Conservation (phyloP, 148 eudicot species). For the Pharnaceum exiguum region DNA sequence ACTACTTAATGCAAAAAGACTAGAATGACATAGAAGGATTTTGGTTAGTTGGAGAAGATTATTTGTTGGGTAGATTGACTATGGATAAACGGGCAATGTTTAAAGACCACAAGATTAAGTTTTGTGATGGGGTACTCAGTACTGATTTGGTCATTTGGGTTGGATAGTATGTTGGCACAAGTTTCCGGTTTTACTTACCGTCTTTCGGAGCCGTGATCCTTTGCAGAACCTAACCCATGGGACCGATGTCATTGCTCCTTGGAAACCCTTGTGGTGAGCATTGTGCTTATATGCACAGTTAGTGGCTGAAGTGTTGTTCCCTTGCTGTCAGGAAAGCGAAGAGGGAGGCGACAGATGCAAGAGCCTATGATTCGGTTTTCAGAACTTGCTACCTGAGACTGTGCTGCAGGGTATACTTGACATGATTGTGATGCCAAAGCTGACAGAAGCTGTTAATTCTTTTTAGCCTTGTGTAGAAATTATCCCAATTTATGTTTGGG, state of each 20-base stretch:
- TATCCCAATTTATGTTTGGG: conserved; percentile 79
- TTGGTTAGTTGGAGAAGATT: too few relatives aligned
- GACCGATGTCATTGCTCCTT: conserved; percentile 38
- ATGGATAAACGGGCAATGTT: too few relatives aligned
- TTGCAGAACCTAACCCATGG: conserved; percentile 71
- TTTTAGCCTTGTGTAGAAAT: conserved; percentile 88
- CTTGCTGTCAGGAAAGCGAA: conserved; percentile 84
- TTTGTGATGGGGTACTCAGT: too few relatives aligned
- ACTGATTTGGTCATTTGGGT: too few relatives aligned
- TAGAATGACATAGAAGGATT: too few relatives aligned
- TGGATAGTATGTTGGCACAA: too few relatives aligned
- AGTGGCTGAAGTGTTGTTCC: conserved; percentile 80
- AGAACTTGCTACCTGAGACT: conserved; percentile 58
- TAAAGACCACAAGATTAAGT: too few relatives aligned
- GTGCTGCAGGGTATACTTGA: conserved; percentile 66
- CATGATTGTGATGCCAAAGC: conserved; percentile 65
- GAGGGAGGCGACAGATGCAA: conserved; percentile 89
- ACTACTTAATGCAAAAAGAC: too few relatives aligned
- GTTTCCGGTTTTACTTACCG: conserved; percentile 69
- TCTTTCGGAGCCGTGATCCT: conserved; percentile 91
- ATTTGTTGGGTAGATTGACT: too few relatives aligned
- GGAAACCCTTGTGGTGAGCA: conserved; percentile 68
- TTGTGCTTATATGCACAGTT: conserved; percentile 59
- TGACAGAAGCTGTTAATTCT: conserved; percentile 65
- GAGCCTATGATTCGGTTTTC: conserved; percentile 80